Evolutionary conservation across 169 alveolate genomes (phyloP).

Genomic region (Cryptosporidium muris): DNA sequence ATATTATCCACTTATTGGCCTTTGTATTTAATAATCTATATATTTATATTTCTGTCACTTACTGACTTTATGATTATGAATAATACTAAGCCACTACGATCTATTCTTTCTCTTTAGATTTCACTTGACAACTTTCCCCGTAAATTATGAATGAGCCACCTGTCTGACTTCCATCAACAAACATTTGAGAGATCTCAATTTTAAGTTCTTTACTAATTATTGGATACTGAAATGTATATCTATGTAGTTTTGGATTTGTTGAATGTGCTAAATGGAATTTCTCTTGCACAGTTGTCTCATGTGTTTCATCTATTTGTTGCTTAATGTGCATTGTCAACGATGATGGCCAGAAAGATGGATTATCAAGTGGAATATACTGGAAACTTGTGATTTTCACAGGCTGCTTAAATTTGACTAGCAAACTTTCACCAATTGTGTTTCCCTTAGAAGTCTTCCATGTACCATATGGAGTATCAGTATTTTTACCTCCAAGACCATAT

Average conservation of each 20-base stretch:
- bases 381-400: slow-evolving; percentile 78
- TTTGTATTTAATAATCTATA: too few relatives aligned
- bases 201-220: slow-evolving; percentile 29
- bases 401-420: slow-evolving; percentile 75
- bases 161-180: slow-evolving; percentile 64
- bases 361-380: slow-evolving; percentile 75
- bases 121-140: slow-evolving; percentile 34
- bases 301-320: slow-evolving; percentile 63
- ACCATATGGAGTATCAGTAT: slow-evolving; percentile 77
- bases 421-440: slow-evolving; percentile 77
- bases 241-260: slow-evolving; percentile 37
- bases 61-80: too few relatives aligned
- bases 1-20: too few relatives aligned
- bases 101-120: not conserved
- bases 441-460: slow-evolving; percentile 77
- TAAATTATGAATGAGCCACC: slow-evolving; percentile 70
- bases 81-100: too few relatives aligned
- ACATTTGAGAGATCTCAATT: slow-evolving; percentile 61
- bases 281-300: slow-evolving; percentile 61
- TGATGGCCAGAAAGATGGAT: slow-evolving; percentile 76
- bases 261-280: slow-evolving; percentile 64
- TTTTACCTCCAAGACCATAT: slow-evolving; percentile 79
- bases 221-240: slow-evolving; percentile 53
- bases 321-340: slow-evolving; percentile 62
- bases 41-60: too few relatives aligned